A percentile compares a stretch with the other conserved stretches of the same genome.
phyloP scores from a whole-genome alignment of 1,139 yeast genomes.

The Wickerhamomyces sp. region DNA sequence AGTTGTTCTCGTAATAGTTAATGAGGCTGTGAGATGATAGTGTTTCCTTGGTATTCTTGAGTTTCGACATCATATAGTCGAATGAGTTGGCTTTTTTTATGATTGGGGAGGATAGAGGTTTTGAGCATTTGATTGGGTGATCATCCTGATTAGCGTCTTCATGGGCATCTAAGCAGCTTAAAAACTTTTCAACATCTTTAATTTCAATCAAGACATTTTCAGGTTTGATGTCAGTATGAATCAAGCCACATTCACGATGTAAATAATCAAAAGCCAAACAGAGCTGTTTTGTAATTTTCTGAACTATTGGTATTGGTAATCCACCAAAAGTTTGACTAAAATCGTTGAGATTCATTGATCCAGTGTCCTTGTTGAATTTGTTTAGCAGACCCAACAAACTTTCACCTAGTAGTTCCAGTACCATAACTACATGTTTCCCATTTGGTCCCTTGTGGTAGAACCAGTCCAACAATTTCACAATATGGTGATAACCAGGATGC shows the following conservation, averaged over 20 bases:
- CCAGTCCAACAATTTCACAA: constrained; percentile 67
- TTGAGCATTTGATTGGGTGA: constrained; percentile 26
- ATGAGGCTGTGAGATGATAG: background rate
- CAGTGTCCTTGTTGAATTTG: constrained; percentile 40
- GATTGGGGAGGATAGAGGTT: constrained; percentile 37
- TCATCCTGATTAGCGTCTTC: background rate
- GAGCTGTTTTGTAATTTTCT: constrained; percentile 77
- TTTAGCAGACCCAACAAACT: constrained; percentile 67
- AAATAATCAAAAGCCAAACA: constrained; percentile 72
- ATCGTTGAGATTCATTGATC: constrained; percentile 5
- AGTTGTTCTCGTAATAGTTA: no score
- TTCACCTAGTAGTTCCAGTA: constrained; percentile 84
- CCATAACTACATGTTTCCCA: constrained; percentile 85
- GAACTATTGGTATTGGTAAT: constrained; percentile 66
- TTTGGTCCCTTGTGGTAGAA: constrained; percentile 77
- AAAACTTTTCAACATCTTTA: constrained; percentile 69
- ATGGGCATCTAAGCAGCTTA: constrained; percentile 28
- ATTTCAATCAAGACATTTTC: constrained; percentile 83
- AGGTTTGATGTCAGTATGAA: constrained; percentile 88
- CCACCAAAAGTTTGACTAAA: constrained; percentile 42
- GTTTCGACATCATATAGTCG: background rate
- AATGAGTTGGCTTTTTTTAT: constrained; percentile 1
- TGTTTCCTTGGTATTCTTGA: background rate
- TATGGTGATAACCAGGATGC: constrained; percentile 70
- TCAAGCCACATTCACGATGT: constrained; percentile 83